Percentiles rank a stretch among this genome's conserved stretches.
phyloP scores from a whole-genome alignment of 805 yeast species.

The Clavispora santaluciae region DNA sequence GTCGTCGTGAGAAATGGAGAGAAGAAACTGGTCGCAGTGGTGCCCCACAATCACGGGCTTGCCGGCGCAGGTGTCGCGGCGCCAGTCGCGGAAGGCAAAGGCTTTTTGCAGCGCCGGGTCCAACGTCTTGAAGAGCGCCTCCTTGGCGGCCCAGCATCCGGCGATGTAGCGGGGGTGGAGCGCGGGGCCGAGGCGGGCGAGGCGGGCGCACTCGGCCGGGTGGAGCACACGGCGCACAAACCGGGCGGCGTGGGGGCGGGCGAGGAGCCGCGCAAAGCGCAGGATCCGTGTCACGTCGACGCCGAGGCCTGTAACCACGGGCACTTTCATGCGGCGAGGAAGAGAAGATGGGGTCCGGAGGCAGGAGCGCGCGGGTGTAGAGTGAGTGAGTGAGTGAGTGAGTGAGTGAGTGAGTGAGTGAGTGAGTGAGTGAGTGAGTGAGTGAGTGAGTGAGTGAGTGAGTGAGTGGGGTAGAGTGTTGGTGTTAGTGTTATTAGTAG shows the following conservation, averaged over 20 bases:
- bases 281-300: slow-evolving; percentile 47
- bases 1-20: slow-evolving; percentile 63
- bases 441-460: too few species aligned
- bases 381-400: too few species aligned
- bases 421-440: too few species aligned
- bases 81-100: slow-evolving; percentile 61
- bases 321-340: neutral
- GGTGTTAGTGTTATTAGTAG: too few species aligned
- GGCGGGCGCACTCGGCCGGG: slow-evolving; percentile 38
- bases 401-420: too few species aligned
- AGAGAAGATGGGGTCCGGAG: neutral
- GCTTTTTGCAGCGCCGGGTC: slow-evolving; percentile 42
- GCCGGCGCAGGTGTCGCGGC: slow-evolving; percentile 39
- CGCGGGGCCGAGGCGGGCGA: slow-evolving; percentile 11
- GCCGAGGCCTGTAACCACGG: slow-evolving; percentile 44
- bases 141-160: slow-evolving; percentile 68
- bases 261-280: slow-evolving; percentile 43
- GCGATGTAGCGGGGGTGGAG: slow-evolving; percentile 39
- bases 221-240: slow-evolving; percentile 47
- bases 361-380: too few species aligned
- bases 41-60: slow-evolving; percentile 41
- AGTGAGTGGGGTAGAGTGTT: too few species aligned
- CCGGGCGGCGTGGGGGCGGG: slow-evolving; percentile 15
- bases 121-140: slow-evolving; percentile 64
- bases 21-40: slow-evolving; percentile 43